Evolutionary conservation across 1,284 basidiomycete genomes (phyloP).

Genomic region (Tetrapyrgos nigripes): DNA sequence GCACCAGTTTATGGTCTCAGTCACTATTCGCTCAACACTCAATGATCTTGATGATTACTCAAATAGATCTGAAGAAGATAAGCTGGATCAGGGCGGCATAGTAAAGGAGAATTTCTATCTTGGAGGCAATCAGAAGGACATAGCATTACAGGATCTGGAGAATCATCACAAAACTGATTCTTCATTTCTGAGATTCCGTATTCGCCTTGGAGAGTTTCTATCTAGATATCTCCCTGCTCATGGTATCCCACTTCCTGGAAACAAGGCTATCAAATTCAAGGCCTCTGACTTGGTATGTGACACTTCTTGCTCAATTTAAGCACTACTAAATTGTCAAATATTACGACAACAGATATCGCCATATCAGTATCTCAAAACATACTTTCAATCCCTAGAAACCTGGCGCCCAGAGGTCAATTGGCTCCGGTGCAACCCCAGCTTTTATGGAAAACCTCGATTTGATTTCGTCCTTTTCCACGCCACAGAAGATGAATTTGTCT

Average conservation of each 20-base stretch:
- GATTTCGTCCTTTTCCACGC: slow-evolving; percentile 37
- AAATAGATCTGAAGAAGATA: not conserved
- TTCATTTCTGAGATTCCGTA: slow-evolving; percentile 23
- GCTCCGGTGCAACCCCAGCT: slow-evolving; percentile 36
- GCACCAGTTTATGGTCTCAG: slow-evolving; percentile 21
- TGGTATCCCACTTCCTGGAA: slow-evolving; percentile 17
- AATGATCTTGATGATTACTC: slow-evolving; percentile 19
- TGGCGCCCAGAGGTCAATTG: slow-evolving; percentile 31
- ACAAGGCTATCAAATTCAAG: slow-evolving; percentile 18
- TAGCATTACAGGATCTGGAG: slow-evolving; percentile 17
- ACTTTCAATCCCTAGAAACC: slow-evolving; percentile 31
- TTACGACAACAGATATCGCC: slow-evolving; percentile 26
- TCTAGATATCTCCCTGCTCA: slow-evolving; percentile 19
- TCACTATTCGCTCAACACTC: slow-evolving; percentile 21
- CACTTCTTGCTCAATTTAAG: no score
- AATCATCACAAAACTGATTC: slow-evolving; percentile 2
- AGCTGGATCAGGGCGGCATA: not conserved
- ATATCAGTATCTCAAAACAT: slow-evolving; percentile 28
- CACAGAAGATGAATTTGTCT: slow-evolving; percentile 19
- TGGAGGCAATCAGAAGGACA: not conserved
- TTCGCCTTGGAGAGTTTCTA: slow-evolving; percentile 25
- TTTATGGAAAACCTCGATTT: slow-evolving; percentile 30
- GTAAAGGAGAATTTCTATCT: not conserved
- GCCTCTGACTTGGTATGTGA: slow-evolving; percentile 8
- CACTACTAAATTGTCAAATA: slow-evolving; percentile 13